These are phyloP conservation scores for Magnolia kwangsiensis DNA, from an alignment of 164 flowering plant genomes.

Conservation along the genomic window DNA sequence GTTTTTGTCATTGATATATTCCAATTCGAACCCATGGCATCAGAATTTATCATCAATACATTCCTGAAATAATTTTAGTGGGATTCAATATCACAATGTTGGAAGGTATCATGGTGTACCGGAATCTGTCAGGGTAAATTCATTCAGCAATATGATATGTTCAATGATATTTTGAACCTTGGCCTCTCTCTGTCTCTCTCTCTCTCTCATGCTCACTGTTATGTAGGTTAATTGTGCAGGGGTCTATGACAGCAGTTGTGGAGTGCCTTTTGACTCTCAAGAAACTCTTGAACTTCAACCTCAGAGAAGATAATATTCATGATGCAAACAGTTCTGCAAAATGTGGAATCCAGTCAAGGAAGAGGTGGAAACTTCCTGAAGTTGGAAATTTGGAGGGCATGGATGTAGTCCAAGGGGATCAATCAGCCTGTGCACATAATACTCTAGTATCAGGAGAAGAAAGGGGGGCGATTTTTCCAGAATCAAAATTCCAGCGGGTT, in stretches of 20 bases:
- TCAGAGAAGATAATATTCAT: constrained; percentile 18
- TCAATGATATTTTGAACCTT: not conserved
- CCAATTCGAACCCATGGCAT: no score
- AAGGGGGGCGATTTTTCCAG: constrained; percentile 18
- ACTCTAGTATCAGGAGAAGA: constrained; percentile 24
- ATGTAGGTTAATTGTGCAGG: constrained; percentile 33
- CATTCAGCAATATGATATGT: not conserved
- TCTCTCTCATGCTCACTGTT: constrained; percentile 5
- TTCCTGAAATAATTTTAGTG: not conserved
- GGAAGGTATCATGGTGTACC: not conserved
- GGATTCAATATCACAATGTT: not conserved
- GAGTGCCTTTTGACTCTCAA: constrained; percentile 54
- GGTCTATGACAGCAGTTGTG: constrained; percentile 58
- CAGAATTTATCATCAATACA: not conserved
- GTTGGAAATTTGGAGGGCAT: constrained; percentile 19
- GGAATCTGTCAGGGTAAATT: not conserved
- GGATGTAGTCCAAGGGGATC: constrained; percentile 21
- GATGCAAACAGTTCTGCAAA: constrained; percentile 9
- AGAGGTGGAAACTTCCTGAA: constrained; percentile 34
- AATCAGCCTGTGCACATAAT: constrained; percentile 13
- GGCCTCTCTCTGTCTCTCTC: not conserved
- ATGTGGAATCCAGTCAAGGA: constrained; percentile 28
- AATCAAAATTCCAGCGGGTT: constrained; percentile 25
- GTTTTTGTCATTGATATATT: no score
- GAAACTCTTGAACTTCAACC: constrained; percentile 24